phyloP scores from a whole-genome alignment of 1,284 basidiomycete genomes.

The Cutaneotrichosporon cyanovorans region DNA sequence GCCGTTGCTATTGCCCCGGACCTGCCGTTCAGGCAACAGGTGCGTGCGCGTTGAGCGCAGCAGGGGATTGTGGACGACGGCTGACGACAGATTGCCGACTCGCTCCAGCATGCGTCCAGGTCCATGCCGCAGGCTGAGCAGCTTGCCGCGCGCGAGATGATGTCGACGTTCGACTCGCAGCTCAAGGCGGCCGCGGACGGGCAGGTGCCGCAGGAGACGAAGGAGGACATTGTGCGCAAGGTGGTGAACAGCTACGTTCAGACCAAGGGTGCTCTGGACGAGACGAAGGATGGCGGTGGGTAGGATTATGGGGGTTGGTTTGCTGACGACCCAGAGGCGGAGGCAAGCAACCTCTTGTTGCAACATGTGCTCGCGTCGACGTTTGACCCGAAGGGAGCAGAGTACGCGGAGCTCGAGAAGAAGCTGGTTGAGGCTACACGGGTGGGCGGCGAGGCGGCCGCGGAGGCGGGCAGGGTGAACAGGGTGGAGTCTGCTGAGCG shows the following conservation, averaged over 20 bases:
- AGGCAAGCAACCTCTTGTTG: conserved; percentile 38
- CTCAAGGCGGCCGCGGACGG: conserved; percentile 56
- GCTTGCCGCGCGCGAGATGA: conserved; percentile 57
- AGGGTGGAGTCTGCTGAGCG: conserved; percentile 38
- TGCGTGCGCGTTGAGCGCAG: conserved; percentile 50
- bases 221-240: conserved; percentile 30
- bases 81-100: conserved; percentile 15
- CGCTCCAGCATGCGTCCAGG: conserved; percentile 59
- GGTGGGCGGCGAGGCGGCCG: conserved; percentile 33
- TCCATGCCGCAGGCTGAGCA: conserved; percentile 57
- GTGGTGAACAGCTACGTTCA: conserved; percentile 33
- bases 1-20: conserved; percentile 78
- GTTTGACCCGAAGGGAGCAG: conserved; percentile 25
- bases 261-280: conserved; percentile 40
- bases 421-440: conserved; percentile 33
- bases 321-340: conserved; percentile 29
- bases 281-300: conserved; percentile 38
- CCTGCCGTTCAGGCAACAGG: conserved; percentile 81
- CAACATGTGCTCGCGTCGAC: conserved; percentile 33
- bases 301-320: not conserved
- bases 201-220: conserved; percentile 42
- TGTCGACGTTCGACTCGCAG: conserved; percentile 56
- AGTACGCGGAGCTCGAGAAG: conserved; percentile 30
- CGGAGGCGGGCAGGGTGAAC: conserved; percentile 22
- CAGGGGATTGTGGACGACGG: conserved; percentile 52